Evolutionary conservation across 1,284 basidiomycete genomes (phyloP), one percentile per base, ranked within the genome.

Genomic region (Sporisorium graminicola): DNA sequence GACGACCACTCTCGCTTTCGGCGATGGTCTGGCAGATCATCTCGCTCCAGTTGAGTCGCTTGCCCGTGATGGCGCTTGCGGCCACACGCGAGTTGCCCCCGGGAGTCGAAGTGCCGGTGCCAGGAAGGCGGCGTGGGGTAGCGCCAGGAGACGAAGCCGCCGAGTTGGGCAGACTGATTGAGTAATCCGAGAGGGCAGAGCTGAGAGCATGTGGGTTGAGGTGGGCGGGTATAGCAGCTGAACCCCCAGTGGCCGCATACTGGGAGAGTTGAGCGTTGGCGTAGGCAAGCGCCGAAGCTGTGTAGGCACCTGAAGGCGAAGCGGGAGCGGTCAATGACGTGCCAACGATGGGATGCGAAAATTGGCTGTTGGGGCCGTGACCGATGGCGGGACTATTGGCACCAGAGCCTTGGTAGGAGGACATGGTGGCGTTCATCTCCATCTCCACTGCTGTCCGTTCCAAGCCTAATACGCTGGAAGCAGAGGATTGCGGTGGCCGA

Each of bases 11-110:
- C 18, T 81, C 80, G 43, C 77, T 77, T 40, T 84, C 76, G 14
- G 80, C 75, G 46, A 85, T 82, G 13, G 83, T 82, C 51, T 79
- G 78, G 57, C 81, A 83, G 40, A 85, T 84, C 82, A 85, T 85
- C 54, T 85, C 83, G 55, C 76, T 72, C 83, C 83, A 85, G 58
- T 85, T 85, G 59, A 85, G 70, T 5, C 83, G 70, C 58, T 82
- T 82, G 42, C 79, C 79, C 16, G 80, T 82, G 62, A 81, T 76
- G 27, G 78, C 69, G 46, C 73, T 73, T 8, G 79, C 75, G 24
- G 80, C 78, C 6, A 80, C 71, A 27, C 80, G 71, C 18, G 78
- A 76, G 51, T 81, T 81, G 40, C 73, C 74, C 24, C 74, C 74
- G 18, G 68, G 77, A 0, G 76, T 77, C 6, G 74, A 69, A 0